Evolutionary conservation across 495 filamentous ascomycete species (phyloP), one percentile per base, ranked within the genome.

Genomic region (Pyrenula aspistea): DNA sequence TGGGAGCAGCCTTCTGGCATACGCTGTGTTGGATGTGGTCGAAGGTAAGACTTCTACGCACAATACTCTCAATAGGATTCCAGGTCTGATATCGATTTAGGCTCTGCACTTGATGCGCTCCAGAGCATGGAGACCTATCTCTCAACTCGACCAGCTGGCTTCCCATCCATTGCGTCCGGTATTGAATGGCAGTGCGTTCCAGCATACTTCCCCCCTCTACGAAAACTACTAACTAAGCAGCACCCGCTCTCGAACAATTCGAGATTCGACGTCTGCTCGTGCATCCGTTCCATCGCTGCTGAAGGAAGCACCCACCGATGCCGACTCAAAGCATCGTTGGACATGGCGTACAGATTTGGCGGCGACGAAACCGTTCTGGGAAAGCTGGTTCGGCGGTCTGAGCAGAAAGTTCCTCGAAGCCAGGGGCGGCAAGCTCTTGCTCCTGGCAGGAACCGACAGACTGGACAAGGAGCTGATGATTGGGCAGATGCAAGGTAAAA

Each of bases 401-500:
- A 94, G 88, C 62, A 76, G 77, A 55, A 96, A 96, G 68, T 99
- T 99, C 67, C 77, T 99, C 23, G 75, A 78, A 25, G 87, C 85
- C 0, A 79, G 79, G 52, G 93, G 92, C 10, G 93, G 91, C 50
- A 99, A 99, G 70, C 65, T 97, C 57, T 72, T 99, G 23, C 71
- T 99, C 24, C 78, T 99, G 15, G 94, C 93, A 3, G 93, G 93
- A 3, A 97, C 93, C 12, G 93, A 99, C 70, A 77, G 94, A 55
- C 69, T 99, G 53, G 93, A 97, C 66, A 94, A 87, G 63, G 93
- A 97, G 62, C 68, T 97, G 60, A 95, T 91, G 72, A 97, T 97
- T 66, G 93, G 90, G 15, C 93, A 97, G 70, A 95, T 96, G 91
- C 91, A 96, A 78, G 90, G 90, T 86, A 71, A 24, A 70, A 65